Evolutionary conservation across 306 rosid species (phyloP), one percentile per base, ranked within the genome.

Genomic region (Coriaria nepalensis): DNA sequence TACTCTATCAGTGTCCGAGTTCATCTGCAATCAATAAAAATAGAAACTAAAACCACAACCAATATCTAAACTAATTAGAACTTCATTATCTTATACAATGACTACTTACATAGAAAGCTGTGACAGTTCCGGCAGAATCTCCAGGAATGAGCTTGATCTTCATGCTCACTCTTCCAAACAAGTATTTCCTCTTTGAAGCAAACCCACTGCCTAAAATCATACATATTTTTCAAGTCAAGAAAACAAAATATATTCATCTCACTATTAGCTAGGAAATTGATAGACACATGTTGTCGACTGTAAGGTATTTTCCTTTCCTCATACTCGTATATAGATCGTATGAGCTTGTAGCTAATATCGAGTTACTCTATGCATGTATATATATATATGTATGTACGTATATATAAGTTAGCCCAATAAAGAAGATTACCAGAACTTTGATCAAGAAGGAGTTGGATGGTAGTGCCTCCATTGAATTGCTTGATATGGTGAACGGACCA

Each of bases 41-140:
- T 41, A 20, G 29, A 20, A 20, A 20, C 29, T 3, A 20, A 20
- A 20, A 20, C 29, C 29, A 20, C 29, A 20, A 3, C 45, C 45
- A 10, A 41, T 6, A 41, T 9, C 1, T 41, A 10, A 41, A 38
- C 6, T 8, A 2, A 20, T 20, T 20, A 20, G 29, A 6, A 35
- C 33, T 37, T 45, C 44, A 45, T 7, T 57, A 0, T n/a, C 35
- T 38, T 12, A 57, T 20, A 4, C 9, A n/a, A 43, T 2, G 6
- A 5, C 13, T 6, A 32, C 20, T 38, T 55, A 83, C 94, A 58
- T 87, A 87, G 57, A 87, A 87, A 57, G 96, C 88, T 10, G 96
- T 83, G 47, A 83, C 94, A 0, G 93, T 87, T 32, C 96, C 94
- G 6, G 94, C 94, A 44, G 96, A 87, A 58, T 87, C 96, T 45